Percentiles rank a stretch among this genome's conserved stretches.
Evolutionary conservation across 768 basidiomycete genomes (phyloP).

Genomic region (Nidularia sp.): DNA sequence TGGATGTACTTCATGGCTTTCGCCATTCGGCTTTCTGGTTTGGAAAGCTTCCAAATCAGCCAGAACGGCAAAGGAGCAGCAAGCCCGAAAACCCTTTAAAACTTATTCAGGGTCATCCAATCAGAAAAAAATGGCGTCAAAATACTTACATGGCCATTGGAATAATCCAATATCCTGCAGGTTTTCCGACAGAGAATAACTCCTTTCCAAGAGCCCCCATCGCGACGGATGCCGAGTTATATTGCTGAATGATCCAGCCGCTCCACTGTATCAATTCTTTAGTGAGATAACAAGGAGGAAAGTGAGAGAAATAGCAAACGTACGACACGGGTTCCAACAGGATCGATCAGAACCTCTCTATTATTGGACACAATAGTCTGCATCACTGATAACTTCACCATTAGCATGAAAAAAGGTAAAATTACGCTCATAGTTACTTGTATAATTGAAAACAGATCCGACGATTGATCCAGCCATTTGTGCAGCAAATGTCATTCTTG

Average conservation of each 20-base stretch:
- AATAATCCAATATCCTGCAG: slow-evolving; percentile 35
- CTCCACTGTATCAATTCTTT: slow-evolving; percentile 29
- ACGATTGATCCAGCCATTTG: slow-evolving; percentile 49
- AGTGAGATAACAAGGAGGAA: not conserved
- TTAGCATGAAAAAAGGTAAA: not conserved
- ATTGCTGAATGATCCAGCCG: slow-evolving; percentile 49
- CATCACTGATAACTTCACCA: slow-evolving; percentile 34
- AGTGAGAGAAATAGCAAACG: slow-evolving; percentile 5
- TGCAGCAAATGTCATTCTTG: slow-evolving; percentile 40
- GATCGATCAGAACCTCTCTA: slow-evolving; percentile 40
- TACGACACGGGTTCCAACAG: slow-evolving; percentile 43
- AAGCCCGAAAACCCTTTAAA: slow-evolving; percentile 37
- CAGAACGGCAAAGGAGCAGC: slow-evolving; percentile 47
- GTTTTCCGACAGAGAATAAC: slow-evolving; percentile 47
- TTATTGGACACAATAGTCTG: slow-evolving; percentile 40
- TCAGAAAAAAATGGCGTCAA: not conserved
- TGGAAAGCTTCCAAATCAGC: slow-evolving; percentile 33
- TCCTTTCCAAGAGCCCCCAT: slow-evolving; percentile 53
- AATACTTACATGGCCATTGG: slow-evolving; percentile 39
- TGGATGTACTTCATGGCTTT: slow-evolving; percentile 37
- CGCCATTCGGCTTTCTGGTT: slow-evolving; percentile 24
- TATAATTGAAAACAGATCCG: slow-evolving; percentile 49
- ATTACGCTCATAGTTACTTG: slow-evolving; percentile 23
- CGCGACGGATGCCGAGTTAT: slow-evolving; percentile 51
- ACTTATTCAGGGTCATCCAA: not conserved